Evolutionary conservation across 2,329 filamentous ascomycete genomes (phyloP), one percentile per base, ranked within the genome.

Genomic region (Colletotrichum tofieldiae): DNA sequence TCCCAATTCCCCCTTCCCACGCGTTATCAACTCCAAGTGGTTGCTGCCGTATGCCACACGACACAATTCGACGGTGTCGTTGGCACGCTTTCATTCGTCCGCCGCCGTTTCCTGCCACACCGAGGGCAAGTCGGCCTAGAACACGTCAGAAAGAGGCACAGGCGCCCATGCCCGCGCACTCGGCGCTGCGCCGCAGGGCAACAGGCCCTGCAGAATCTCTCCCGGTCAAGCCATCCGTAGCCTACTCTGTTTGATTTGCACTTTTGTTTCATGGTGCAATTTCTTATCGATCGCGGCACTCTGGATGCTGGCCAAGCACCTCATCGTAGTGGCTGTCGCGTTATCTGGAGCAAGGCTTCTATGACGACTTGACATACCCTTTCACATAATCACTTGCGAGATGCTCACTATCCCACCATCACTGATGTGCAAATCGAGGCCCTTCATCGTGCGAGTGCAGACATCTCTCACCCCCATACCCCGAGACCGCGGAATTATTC

Each of bases 1-100:
- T 32, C 16, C 7, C 20, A 18, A 37, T 8, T 20, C 58, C 39
- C 64, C 37, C 20, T 47, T 59, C 35, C 49, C 37, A 52, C 23
- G 47, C 47, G 23, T 49, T 14, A 29, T 26, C 47, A 32, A 29
- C 29, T 64, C 37, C 43, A 39, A 45, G 18, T 45, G 61, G 20
- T 23, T 55, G 37, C 16, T 41, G 14, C 8, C 16, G n/a, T 9
- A 52, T 51, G 47, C 45, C 60, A 55, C 61, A 64, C 61, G 54
- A 47, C 63, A 26, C 29, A 66, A 35, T 45, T 47, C 23, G 58
- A 55, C n/a, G 12, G 64, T 59, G 70, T 72, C 70, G 65, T 52
- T 69, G 70, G 59, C 70, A 72, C 23, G 45, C 37, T 39, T 26
- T 45, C 47, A 70, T 72, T 70, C 65, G 70, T 55, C 60, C n/a